Evolutionary conservation across 306 rosid species (phyloP), one percentile per base, ranked within the genome.

Genomic region (Corylus avellana): DNA sequence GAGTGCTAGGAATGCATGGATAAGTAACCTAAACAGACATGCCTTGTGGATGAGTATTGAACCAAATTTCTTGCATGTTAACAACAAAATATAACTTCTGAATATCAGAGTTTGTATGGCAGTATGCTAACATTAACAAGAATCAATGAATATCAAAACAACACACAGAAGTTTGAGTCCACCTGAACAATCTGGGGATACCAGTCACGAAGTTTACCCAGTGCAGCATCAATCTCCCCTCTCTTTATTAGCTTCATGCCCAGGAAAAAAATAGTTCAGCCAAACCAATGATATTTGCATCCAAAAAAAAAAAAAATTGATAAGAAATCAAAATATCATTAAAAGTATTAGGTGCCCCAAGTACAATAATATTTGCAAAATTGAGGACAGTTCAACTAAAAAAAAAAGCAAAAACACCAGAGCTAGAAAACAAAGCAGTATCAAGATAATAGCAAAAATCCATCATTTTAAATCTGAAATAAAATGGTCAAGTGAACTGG

Each of bases 131-230:
- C 59, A 11, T 42, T 14, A 61, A 75, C 46, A 77, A 68, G 53
- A 47, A 75, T 77, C 66, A 58, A 70, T 7, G 70, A 47, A 37
- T 2, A 7, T 5, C 44, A 35, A 78, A 67, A 51, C 56, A 77
- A 75, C 49, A 48, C 62, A 63, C 16, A 68, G 55, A 77, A 68
- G 47, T 62, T 83, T 66, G 53, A 71, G 58, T 88, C 79, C 77
- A 96, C 98, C 99, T 93, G 91, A 82, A 92, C 89, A 89, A 96
- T 89, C 82, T 87, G 91, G 72, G 99, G 99, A 86, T 90, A 96
- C 98, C 98, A 96, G 67, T 96, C 98, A 67, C 84, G 91, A 78
- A 96, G 86, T 81, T 91, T 96, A 79, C 75, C 83, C 75, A 96
- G 84, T 78, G 97, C 93, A 83, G 77, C 81, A 80, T 96, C 97